Evolutionary conservation across 495 filamentous ascomycete species (phyloP).

Genomic region (Daldinia vernicosa): DNA sequence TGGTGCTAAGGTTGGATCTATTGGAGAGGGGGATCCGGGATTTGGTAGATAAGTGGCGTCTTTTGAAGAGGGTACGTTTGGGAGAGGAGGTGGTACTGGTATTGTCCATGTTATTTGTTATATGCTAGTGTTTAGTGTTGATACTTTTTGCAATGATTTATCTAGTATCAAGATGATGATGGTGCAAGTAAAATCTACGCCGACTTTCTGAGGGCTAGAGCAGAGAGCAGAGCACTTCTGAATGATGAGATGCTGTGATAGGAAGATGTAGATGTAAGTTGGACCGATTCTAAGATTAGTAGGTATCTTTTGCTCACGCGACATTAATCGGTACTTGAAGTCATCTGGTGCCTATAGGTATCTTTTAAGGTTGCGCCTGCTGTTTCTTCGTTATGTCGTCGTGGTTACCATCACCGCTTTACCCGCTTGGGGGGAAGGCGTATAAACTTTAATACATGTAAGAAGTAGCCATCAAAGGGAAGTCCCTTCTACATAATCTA

Average conservation of each 20-base stretch:
- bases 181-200: slow-evolving; percentile 30
- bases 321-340: not conserved
- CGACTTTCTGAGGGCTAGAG: slow-evolving; percentile 19
- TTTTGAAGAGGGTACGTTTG: not conserved
- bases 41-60: slow-evolving; percentile 11
- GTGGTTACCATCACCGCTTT: not conserved
- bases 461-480: not conserved
- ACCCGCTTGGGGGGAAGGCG: not conserved
- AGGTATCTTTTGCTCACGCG: not conserved
- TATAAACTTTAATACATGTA: not conserved
- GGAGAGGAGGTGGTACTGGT: slow-evolving; percentile 22
- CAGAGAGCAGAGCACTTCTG: slow-evolving; percentile 5
- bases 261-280: slow-evolving; percentile 8
- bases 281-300: not conserved
- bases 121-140: slow-evolving; percentile 21
- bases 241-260: slow-evolving; percentile 30
- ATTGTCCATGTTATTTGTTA: slow-evolving; percentile 31
- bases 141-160: slow-evolving; percentile 23
- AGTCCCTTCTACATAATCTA: not conserved
- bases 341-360: not conserved
- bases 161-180: slow-evolving; percentile 30
- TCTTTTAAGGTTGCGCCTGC: not conserved
- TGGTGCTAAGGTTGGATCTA: slow-evolving; percentile 29
- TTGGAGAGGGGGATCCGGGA: slow-evolving; percentile 40
- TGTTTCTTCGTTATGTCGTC: not conserved